Evolutionary conservation across 768 basidiomycete genomes (phyloP).

Genomic region (Dictyophora rubrovolvata): DNA sequence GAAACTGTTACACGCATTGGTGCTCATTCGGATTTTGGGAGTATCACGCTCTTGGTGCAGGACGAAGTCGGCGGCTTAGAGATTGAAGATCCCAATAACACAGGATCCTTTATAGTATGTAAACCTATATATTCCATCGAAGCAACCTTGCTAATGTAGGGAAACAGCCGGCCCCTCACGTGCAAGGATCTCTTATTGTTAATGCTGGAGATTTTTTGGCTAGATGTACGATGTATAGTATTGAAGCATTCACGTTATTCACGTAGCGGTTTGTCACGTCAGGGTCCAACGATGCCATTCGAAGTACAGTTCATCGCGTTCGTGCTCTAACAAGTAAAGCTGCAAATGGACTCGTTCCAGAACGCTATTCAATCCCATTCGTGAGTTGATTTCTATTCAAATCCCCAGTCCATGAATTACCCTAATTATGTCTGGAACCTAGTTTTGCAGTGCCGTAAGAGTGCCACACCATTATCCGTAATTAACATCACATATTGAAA

Average conservation of each 20-base stretch:
- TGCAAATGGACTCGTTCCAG: slow-evolving; percentile 31
- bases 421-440: too few relatives aligned
- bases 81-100: slow-evolving; percentile 41
- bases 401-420: neutral
- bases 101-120: slow-evolving; percentile 25
- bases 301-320: slow-evolving; percentile 46
- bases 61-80: slow-evolving; percentile 54
- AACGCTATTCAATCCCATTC: slow-evolving; percentile 55
- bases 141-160: neutral
- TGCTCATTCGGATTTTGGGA: slow-evolving; percentile 40
- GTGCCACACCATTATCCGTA: neutral
- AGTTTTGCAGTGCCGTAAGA: slow-evolving; percentile 26
- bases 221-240: slow-evolving; percentile 31
- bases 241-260: neutral
- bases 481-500: neutral
- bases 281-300: slow-evolving; percentile 27
- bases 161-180: slow-evolving; percentile 28
- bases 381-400: slow-evolving; percentile 22
- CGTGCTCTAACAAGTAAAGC: slow-evolving; percentile 25
- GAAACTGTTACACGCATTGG: slow-evolving; percentile 35
- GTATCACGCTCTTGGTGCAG: slow-evolving; percentile 49
- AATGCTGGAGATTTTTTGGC: slow-evolving; percentile 44
- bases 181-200: slow-evolving; percentile 38
- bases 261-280: neutral
- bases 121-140: neutral